Base-by-base conservation (phyloP, 352 stramenopile species). In the Peronospora destructor region DNA sequence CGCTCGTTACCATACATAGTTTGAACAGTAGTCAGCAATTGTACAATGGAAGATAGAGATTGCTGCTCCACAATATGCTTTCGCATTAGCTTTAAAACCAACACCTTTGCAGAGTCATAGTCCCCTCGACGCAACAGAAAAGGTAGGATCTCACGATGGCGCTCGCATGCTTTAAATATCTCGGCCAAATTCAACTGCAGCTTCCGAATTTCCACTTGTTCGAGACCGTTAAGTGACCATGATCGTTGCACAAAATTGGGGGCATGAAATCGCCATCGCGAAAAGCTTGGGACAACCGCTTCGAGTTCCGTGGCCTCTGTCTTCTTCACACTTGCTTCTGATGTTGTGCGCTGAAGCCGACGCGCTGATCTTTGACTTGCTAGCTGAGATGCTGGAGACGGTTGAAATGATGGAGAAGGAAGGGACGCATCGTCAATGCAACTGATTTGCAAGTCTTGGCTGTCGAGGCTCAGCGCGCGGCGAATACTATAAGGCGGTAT, bases 101-200 rank as follows among this genome's bases (percentile, higher is more conserved):
- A 61, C 9, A 47, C 17, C 47, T 82, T 91, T 1, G 69, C 73
- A 10, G 66, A 30, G 14, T 61, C 47, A 12, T 74, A 37, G 33
- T 86, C 71, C 0, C 66, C 67, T 54, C 80, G 59, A 25, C 80
- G 70, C 23, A 88, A 39, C 6, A 91, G 52, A 44, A 91, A 91
- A 9, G 73, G 59, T 3, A 91, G 17, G n/a, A 91, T 76, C 32
- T 85, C 75, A 12, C 45, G 54, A 47, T 88, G 71, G 1, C 71
- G 73, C 2, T 74, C 73, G 28, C 71, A 77, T 9, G 76, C 84
- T 8, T 68, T 78, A 38, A 43, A 69, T 16, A 91, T 52, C n/a
- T 79, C 68, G 0, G 53, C 45, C 4, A 88, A 47, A 53, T 91
- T 85, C n/a, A 87, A 45, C 45, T 85, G 69, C 23, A 88, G 61